Base-by-base conservation (phyloP, 345 rosid species). In the Pistacia vera region DNA sequence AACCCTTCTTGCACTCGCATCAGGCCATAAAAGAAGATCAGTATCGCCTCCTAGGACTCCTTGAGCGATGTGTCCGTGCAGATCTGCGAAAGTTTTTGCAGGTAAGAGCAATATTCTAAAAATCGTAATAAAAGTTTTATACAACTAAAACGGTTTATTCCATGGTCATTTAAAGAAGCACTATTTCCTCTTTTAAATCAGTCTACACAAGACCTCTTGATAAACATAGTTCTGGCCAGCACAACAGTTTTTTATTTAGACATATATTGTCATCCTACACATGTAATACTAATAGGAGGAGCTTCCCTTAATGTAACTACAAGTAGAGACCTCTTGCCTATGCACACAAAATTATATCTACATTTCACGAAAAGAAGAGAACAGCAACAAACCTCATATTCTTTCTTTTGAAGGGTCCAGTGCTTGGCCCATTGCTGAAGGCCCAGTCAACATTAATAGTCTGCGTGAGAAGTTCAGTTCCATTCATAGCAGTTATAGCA, bases 21-120 rank as follows among this genome's bases (percentile, higher is more conserved):
- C n/a, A 12, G 12, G 56, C 22, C 58, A 63, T 6, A 38, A 73
- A 3, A 36, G 30, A 65, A 70, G 67, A 68, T 87, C 81, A 90
- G 81, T 84, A 92, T 72, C 95, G 84, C 79, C 97, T 89, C 84
- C 91, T 77, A 25, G 95, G 95, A 81, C 97, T 92, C 80, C 95
- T 79, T 54, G 95, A 92, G 55, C 93, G 91, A 74, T 88, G 91
- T 1, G 90, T 63, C 78, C 91, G 83, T 58, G 83, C 92, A 30
- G 90, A 75, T 75, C 97, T 92, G 88, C 73, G 78, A 79, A 76
- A 16, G 18, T 14, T 70, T 60, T 44, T 17, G 3, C 20, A 55
- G 69, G 33, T 46, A 0, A 44, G 66, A 70, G 63, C 35, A 4
- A 51, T 11, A 28, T 17, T 20, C 61, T 77, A 4, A n/a, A 33